These are phyloP conservation scores for Lactarius indigo DNA, from an alignment of 768 basidiomycete genomes.

Conservation along the genomic window DNA sequence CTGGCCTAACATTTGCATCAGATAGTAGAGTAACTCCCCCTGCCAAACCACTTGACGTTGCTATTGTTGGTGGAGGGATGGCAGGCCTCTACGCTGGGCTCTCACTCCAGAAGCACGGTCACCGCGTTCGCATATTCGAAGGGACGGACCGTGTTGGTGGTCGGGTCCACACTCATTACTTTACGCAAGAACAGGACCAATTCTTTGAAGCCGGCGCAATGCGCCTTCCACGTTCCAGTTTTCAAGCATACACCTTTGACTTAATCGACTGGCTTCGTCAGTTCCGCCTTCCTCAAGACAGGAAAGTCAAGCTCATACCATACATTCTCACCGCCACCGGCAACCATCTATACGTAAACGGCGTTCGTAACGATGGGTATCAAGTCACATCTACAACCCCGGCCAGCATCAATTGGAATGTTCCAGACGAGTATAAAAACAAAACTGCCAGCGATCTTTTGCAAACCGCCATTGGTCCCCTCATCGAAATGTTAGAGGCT, in stretches of 20 bases:
- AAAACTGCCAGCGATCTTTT: slow-evolving; percentile 19
- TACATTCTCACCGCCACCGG: slow-evolving; percentile 22
- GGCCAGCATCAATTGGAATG: slow-evolving; percentile 15
- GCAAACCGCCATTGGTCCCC: slow-evolving; percentile 13
- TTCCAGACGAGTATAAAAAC: slow-evolving; percentile 16
- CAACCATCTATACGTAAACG: slow-evolving; percentile 23
- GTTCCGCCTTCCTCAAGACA: slow-evolving; percentile 12
- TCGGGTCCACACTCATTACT: slow-evolving; percentile 24
- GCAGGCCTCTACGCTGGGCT: slow-evolving; percentile 25
- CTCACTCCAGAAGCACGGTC: slow-evolving; percentile 18
- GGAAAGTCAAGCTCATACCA: slow-evolving; percentile 19
- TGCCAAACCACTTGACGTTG: neutral
- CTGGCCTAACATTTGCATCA: neutral
- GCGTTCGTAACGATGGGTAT: slow-evolving; percentile 5
- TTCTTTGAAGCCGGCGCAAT: slow-evolving; percentile 27
- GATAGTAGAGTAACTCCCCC: neutral
- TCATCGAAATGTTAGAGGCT: slow-evolving; percentile 15
- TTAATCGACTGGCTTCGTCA: slow-evolving; percentile 16
- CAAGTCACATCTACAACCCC: slow-evolving; percentile 4
- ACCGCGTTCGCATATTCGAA: slow-evolving; percentile 23
- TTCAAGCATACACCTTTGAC: slow-evolving; percentile 18
- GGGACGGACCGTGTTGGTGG: slow-evolving; percentile 22
- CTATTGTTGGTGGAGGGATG: slow-evolving; percentile 23
- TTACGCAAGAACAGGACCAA: slow-evolving; percentile 23
- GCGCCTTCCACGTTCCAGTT: slow-evolving; percentile 24